Percentiles rank a stretch among this genome's conserved stretches.
Conservation (phyloP, 345 rosid genomes). For the Aquilaria sinensis region DNA sequence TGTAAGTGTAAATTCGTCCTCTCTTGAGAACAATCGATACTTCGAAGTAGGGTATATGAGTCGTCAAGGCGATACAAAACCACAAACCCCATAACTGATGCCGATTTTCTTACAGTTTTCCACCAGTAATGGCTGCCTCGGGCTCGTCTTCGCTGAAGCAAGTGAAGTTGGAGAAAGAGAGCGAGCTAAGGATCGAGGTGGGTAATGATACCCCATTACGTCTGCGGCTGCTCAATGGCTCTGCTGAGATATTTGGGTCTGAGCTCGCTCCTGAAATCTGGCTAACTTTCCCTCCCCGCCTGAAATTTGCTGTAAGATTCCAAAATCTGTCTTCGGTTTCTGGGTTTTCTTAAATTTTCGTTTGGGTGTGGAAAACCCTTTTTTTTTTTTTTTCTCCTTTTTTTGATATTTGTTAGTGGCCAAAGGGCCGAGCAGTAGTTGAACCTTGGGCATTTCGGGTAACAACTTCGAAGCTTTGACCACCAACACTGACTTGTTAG, state of each 20-base stretch:
- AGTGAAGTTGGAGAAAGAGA: constrained; percentile 78
- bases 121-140: constrained; percentile 18
- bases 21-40: too few species aligned
- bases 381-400: too few species aligned
- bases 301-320: constrained; percentile 65
- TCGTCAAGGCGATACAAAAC: too few species aligned
- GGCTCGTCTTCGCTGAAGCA: constrained; percentile 46
- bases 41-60: too few species aligned
- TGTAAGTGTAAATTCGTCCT: too few species aligned
- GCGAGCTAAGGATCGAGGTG: constrained; percentile 85
- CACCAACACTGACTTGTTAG: too few species aligned
- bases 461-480: too few species aligned
- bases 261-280: constrained; percentile 83
- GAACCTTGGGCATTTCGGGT: too few species aligned
- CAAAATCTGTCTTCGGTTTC: not conserved
- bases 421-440: too few species aligned
- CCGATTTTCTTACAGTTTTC: too few species aligned
- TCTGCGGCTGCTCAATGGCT: constrained; percentile 70
- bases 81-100: too few species aligned
- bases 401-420: not conserved
- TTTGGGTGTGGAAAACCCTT: not conserved
- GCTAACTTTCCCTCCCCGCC: constrained; percentile 83
- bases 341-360: not conserved
- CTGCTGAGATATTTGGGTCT: constrained; percentile 86
- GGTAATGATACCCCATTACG: constrained; percentile 66